A percentile compares a stretch with the other conserved stretches of the same genome.
phyloP scores from a whole-genome alignment of 2,329 filamentous ascomycete species.

The Alternaria sp. region DNA sequence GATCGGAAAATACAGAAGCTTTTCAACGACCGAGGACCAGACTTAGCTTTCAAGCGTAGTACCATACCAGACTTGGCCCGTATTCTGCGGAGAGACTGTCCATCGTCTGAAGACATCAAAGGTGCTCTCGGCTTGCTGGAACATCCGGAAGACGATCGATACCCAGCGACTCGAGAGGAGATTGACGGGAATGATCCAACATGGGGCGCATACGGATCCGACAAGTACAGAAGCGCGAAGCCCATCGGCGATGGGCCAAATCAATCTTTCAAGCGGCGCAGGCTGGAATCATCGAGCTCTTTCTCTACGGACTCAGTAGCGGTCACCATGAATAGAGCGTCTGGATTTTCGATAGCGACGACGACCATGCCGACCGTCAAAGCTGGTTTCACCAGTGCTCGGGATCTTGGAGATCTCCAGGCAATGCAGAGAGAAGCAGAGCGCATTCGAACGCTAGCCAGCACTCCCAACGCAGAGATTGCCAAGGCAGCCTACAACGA shows the following conservation, averaged over 20 bases:
- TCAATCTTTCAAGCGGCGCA: slow-evolving; percentile 38
- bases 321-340: slow-evolving; percentile 44
- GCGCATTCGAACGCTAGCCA: slow-evolving; percentile 34
- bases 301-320: slow-evolving; percentile 20
- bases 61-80: slow-evolving; percentile 73
- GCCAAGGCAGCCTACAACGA: slow-evolving; percentile 33
- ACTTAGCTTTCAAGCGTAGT: slow-evolving; percentile 65
- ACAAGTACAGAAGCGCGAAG: slow-evolving; percentile 14
- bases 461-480: slow-evolving; percentile 33
- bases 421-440: slow-evolving; percentile 52
- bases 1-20: slow-evolving; percentile 60
- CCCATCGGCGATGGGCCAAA: slow-evolving; percentile 12
- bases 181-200: slow-evolving; percentile 41
- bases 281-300: slow-evolving; percentile 29
- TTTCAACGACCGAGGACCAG: slow-evolving; percentile 71
- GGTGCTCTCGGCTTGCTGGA: slow-evolving; percentile 36
- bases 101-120: slow-evolving; percentile 55
- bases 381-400: slow-evolving; percentile 52
- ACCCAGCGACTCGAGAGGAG: slow-evolving; percentile 47
- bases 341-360: slow-evolving; percentile 39
- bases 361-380: slow-evolving; percentile 33
- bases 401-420: slow-evolving; percentile 41
- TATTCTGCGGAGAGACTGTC: slow-evolving; percentile 72
- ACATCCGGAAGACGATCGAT: slow-evolving; percentile 47
- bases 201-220: slow-evolving; percentile 26